Evolutionary conservation across 2,329 filamentous ascomycete species (phyloP).

Genomic region (Alternaria sp.): DNA sequence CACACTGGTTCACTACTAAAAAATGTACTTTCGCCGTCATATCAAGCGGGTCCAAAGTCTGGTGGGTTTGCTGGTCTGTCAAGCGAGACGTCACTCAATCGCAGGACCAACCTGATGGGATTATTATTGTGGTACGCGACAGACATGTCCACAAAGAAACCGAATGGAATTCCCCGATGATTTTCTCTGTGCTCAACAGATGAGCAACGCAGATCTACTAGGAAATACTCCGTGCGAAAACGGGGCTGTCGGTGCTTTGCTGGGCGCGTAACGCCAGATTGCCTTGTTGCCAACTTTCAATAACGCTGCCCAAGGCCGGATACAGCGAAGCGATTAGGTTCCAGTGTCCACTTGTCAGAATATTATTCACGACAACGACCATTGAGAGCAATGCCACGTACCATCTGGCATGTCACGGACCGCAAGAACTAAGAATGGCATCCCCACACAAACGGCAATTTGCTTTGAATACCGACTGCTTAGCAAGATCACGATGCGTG

Average conservation of each 20-base stretch:
- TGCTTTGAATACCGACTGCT: constrained; percentile 6
- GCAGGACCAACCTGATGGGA: constrained; percentile 8
- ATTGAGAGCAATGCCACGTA: constrained; percentile 16
- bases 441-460: constrained; percentile 33
- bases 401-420: constrained; percentile 15
- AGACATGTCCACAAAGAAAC: constrained; percentile 3
- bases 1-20: constrained; percentile 7
- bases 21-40: constrained; percentile 11
- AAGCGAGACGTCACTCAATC: constrained; percentile 16
- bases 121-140: not conserved
- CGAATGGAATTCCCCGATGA: not conserved
- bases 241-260: not conserved
- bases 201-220: not conserved
- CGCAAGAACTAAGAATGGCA: constrained; percentile 12
- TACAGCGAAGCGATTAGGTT: not conserved
- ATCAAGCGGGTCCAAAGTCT: constrained; percentile 2
- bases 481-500: constrained; percentile 31
- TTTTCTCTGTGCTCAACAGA: constrained; percentile 1
- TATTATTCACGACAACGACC: constrained; percentile 7
- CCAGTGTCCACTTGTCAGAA: constrained; percentile 5
- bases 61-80: constrained; percentile 5
- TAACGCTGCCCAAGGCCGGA: not conserved
- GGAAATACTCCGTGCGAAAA: not conserved
- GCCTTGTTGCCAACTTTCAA: not conserved
- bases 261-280: not conserved